Base-by-base conservation (phyloP, 2,329 filamentous ascomycete species). In the Arthroderma uncinatum region DNA sequence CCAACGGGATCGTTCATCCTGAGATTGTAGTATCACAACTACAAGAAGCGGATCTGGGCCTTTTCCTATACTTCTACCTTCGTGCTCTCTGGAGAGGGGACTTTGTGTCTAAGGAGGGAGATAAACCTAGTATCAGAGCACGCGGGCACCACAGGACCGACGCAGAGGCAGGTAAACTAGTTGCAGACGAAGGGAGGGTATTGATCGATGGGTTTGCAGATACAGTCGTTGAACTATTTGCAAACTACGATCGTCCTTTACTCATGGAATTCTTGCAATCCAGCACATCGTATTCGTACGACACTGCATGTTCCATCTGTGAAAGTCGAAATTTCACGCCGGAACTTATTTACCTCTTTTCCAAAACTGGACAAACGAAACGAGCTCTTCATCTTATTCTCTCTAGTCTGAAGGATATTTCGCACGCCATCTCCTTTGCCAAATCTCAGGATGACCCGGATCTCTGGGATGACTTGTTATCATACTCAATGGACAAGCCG, bases 401-500 rank as follows among this genome's bases (percentile, higher is more conserved):
- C 61, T 89, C 95, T 65, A 85, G 89, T n/a, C 79, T 98, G 4
- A 84, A 85, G 58, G 89, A 98, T 68, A 91, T 97, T 53, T 86
- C 85, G 53, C 90, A 93, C 63, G 93, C 93, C 7, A 98, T 98
- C 63, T 81, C 86, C 1, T 98, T 98, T 66, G 91, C 90, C 56
- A 96, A 96, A 70, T 86, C 91, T 60, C 90, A 97, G 67, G 85
- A 93, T 61, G 91, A 96, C 65, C 84, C 85, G 0, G 91, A 96
- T 64, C 79, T 98, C 0, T 98, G 93, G 93, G 87, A 95, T 62
- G 91, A 97, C 66, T 78, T 98, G 6, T 81, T 98, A 4, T 84
- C 92, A 64, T 97, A 97, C 71, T 92, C 87, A 60, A 97, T 98
- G 93, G 90, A 96, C 73, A 95, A 96, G 67, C 93, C 93, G 0